Conservation (phyloP, 2,329 filamentous ascomycete genomes). For the Rhinocladiella similis region DNA sequence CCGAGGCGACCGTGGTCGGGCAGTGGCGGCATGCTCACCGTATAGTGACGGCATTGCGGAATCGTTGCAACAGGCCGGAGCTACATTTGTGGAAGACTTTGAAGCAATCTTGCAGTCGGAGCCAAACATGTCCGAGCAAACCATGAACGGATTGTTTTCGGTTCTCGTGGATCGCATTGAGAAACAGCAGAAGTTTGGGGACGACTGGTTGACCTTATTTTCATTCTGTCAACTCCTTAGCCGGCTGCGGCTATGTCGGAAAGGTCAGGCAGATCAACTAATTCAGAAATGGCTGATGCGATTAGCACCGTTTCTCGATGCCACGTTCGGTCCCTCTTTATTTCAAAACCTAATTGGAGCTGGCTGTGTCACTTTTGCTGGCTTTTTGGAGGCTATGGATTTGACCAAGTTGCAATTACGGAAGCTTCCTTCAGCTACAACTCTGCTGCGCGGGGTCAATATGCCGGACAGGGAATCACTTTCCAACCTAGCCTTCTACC, state of each 20-base stretch:
- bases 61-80: constrained; percentile 39
- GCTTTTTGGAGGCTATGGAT: constrained; percentile 34
- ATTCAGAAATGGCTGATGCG: constrained; percentile 44
- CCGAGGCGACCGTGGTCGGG: constrained; percentile 43
- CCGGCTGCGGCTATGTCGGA: constrained; percentile 45
- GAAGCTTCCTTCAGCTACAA: constrained; percentile 31
- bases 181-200: constrained; percentile 32
- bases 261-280: constrained; percentile 44
- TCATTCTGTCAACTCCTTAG: constrained; percentile 42
- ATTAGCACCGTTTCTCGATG: constrained; percentile 38
- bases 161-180: constrained; percentile 42
- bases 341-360: constrained; percentile 45
- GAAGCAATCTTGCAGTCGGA: constrained; percentile 48
- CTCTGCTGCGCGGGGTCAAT: constrained; percentile 31
- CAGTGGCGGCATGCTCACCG: constrained; percentile 48
- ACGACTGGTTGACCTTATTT: constrained; percentile 35
- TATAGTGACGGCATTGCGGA: constrained; percentile 50
- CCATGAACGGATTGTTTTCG: constrained; percentile 43
- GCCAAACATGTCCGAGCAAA: constrained; percentile 47
- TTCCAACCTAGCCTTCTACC: constrained; percentile 13
- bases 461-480: constrained; percentile 16
- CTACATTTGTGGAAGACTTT: constrained; percentile 45
- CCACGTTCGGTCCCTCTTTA: constrained; percentile 34
- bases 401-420: constrained; percentile 12
- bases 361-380: constrained; percentile 45